phyloP scores from a whole-genome alignment of 768 basidiomycete genomes.

The Boletus vermiculosoides region DNA sequence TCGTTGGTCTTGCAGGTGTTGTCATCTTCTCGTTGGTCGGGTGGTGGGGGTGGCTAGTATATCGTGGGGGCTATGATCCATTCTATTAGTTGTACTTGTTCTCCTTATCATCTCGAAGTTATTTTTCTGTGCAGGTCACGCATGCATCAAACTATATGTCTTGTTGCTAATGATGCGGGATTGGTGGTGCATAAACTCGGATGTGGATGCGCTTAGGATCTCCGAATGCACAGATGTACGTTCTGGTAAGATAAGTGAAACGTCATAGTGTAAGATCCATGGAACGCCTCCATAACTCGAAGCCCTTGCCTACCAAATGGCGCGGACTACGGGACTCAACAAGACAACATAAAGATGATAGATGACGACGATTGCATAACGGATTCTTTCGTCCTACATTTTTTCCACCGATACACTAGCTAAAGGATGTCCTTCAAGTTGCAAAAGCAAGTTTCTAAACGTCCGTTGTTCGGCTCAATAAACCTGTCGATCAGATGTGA shows the following conservation, averaged over 20 bases:
- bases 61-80: conserved; percentile 22
- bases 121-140: background rate
- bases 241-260: no score
- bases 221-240: no score
- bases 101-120: background rate
- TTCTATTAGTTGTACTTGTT: conserved; percentile 22
- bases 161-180: background rate
- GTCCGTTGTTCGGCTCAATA: conserved; percentile 13
- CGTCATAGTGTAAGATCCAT: background rate
- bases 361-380: no score
- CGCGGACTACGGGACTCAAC: background rate
- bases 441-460: background rate
- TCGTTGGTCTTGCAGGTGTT: conserved; percentile 61
- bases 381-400: background rate
- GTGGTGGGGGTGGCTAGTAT: conserved; percentile 36
- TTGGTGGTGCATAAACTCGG: background rate
- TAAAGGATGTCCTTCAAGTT: background rate
- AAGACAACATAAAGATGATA: no score
- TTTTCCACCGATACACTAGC: background rate
- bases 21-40: conserved; percentile 48
- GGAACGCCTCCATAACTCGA: background rate
- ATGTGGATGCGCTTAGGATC: no score
- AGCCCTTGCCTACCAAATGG: background rate
- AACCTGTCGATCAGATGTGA: conserved; percentile 15
- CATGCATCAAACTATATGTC: background rate